Percentiles rank a stretch among this genome's conserved stretches.
Evolutionary conservation across 179 eudicot genomes (phyloP).

Genomic region (Drosera spatulata): DNA sequence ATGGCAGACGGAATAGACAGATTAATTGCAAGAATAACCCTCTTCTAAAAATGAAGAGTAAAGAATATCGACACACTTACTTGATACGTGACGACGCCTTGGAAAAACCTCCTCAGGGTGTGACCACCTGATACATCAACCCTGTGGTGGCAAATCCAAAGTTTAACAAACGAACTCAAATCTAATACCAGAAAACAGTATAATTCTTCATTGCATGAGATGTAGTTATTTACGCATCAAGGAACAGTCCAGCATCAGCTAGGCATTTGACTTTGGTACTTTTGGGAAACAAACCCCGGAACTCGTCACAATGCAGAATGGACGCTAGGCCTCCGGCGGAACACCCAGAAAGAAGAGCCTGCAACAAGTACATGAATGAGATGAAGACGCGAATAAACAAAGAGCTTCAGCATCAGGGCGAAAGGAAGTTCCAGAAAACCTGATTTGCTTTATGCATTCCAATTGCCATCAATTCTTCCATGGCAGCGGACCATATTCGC

Average conservation of each 20-base stretch:
- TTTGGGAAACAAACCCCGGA: constrained; percentile 41
- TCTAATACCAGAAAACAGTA: neutral
- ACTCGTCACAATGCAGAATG: constrained; percentile 85
- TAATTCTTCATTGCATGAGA: too few relatives aligned
- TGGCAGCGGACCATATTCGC: constrained; percentile 73
- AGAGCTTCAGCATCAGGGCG: too few relatives aligned
- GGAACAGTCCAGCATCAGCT: constrained; percentile 10
- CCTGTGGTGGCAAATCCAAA: constrained; percentile 31
- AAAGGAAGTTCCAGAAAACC: constrained; percentile 16
- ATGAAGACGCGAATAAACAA: too few relatives aligned
- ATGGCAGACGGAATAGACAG: neutral
- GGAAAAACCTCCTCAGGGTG: constrained; percentile 51
- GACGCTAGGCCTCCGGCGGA: constrained; percentile 98
- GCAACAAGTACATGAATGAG: neutral
- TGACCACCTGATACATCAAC: constrained; percentile 83
- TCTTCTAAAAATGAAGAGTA: neutral
- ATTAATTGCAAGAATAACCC: neutral
- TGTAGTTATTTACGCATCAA: constrained; percentile 54
- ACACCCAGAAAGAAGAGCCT: constrained; percentile 95
- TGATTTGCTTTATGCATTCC: constrained; percentile 75
- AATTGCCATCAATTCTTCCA: constrained; percentile 77
- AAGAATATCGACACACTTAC: constrained; percentile 6
- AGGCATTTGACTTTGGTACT: constrained; percentile 10
- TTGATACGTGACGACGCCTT: constrained; percentile 62
- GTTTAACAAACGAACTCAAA: constrained; percentile 3